Conservation (phyloP, 2,329 filamentous ascomycete genomes). For the Botryotinia convoluta region DNA sequence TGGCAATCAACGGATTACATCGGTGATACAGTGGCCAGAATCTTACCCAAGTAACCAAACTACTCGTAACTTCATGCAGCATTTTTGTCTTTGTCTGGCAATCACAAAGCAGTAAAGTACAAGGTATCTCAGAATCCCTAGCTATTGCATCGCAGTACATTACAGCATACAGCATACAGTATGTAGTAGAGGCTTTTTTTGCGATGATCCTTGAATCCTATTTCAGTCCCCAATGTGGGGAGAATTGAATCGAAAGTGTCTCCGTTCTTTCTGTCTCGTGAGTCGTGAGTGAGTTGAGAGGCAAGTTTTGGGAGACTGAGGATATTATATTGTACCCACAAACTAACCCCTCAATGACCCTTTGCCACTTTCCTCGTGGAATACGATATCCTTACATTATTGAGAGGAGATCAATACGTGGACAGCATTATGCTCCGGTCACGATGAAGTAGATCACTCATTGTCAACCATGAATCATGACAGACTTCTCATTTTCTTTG, state of each 20-base stretch:
- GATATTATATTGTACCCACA: not conserved
- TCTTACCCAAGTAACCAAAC: not conserved
- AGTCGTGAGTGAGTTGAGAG: not conserved
- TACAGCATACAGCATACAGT: slow-evolving; percentile 4
- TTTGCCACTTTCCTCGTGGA: slow-evolving; percentile 4
- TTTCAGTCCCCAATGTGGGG: not conserved
- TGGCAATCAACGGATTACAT: slow-evolving; percentile 11
- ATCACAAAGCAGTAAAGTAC: slow-evolving; percentile 6
- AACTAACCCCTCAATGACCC: not conserved
- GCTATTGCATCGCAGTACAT: slow-evolving; percentile 10
- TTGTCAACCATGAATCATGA: not conserved
- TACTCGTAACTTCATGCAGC: not conserved
- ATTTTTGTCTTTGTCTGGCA: not conserved
- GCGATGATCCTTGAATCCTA: slow-evolving; percentile 6
- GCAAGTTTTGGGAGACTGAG: not conserved
- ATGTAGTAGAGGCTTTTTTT: not conserved
- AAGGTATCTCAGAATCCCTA: slow-evolving; percentile 12
- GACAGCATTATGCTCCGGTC: not conserved
- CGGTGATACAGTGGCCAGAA: not conserved
- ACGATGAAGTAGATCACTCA: not conserved
- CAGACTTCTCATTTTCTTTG: not conserved
- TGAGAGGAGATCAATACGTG: not conserved
- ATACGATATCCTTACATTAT: not conserved
- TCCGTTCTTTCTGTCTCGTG: not conserved
- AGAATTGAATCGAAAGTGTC: not conserved